Percentiles rank a stretch among this genome's conserved stretches.
Conservation (phyloP, 768 basidiomycete species). For the Collybiopsis confluens region DNA sequence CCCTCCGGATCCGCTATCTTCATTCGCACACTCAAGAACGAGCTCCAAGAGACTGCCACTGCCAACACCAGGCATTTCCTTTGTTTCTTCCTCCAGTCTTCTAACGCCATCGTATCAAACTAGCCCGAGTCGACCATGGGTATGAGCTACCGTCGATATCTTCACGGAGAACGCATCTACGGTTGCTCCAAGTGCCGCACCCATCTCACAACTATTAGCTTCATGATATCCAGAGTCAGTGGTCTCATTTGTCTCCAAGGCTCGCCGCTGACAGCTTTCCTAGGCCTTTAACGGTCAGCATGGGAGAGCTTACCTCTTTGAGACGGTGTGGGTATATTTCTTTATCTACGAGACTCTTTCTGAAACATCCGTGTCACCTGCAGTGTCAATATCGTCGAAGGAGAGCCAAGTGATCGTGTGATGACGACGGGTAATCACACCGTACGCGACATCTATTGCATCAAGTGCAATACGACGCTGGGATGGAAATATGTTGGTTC, state of each 20-base stretch:
- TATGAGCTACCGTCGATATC: slow-evolving; percentile 85
- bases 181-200: slow-evolving; percentile 86
- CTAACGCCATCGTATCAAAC: slow-evolving; percentile 20
- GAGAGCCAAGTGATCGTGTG: slow-evolving; percentile 83
- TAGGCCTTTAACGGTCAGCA: slow-evolving; percentile 98
- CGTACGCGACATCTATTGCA: slow-evolving; percentile 92
- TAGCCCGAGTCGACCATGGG: slow-evolving; percentile 51
- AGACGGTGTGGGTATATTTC: slow-evolving; percentile 70
- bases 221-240: slow-evolving; percentile 84
- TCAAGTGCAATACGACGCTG: slow-evolving; percentile 79
- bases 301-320: slow-evolving; percentile 92
- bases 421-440: slow-evolving; percentile 98
- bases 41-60: background rate
- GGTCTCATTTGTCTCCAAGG: background rate
- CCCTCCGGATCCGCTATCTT: slow-evolving; percentile 5
- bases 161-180: slow-evolving; percentile 80
- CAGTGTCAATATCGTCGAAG: slow-evolving; percentile 90
- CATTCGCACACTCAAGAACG: background rate
- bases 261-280: slow-evolving; percentile 6
- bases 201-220: slow-evolving; percentile 86
- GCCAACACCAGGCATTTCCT: background rate
- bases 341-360: background rate
- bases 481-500: slow-evolving; percentile 98
- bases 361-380: slow-evolving; percentile 11
- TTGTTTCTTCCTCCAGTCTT: slow-evolving; percentile 8